These are phyloP conservation scores for Cylindrotheca closterium DNA, from an alignment of 108 stramenopile genomes.

Conservation along the genomic window DNA sequence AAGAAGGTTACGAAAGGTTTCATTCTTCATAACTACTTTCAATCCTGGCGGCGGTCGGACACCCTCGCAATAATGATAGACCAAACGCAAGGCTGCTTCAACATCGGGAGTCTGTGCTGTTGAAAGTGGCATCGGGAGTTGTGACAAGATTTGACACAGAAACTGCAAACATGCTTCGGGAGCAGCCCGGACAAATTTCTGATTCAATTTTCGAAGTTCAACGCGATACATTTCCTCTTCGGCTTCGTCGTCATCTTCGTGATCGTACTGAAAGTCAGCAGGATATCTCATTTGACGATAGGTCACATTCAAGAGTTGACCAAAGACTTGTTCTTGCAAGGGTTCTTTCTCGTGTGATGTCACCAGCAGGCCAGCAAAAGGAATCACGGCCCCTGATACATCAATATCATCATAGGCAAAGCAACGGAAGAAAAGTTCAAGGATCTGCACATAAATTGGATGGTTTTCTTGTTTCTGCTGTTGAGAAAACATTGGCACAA, in stretches of 20 bases:
- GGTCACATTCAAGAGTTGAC: constrained; percentile 46
- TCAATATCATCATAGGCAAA: constrained; percentile 78
- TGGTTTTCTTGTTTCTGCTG: background rate
- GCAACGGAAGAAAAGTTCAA: constrained; percentile 61
- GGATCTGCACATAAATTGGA: constrained; percentile 25
- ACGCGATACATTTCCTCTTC: constrained; percentile 71
- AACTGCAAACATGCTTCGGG: constrained; percentile 59
- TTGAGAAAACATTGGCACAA: constrained; percentile 21
- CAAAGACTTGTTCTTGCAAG: constrained; percentile 13
- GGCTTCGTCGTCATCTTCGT: constrained; percentile 71
- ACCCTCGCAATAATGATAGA: constrained; percentile 78
- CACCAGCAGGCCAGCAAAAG: constrained; percentile 34
- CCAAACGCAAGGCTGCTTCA: constrained; percentile 61
- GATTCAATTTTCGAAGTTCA: constrained; percentile 64
- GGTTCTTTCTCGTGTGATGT: constrained; percentile 14
- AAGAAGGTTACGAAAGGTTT: constrained; percentile 54
- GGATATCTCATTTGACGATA: constrained; percentile 74
- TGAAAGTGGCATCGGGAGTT: constrained; percentile 39
- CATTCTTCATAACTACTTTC: constrained; percentile 58
- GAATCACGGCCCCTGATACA: constrained; percentile 73
- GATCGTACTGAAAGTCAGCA: constrained; percentile 57
- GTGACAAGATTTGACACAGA: constrained; percentile 33
- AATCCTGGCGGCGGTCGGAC: constrained; percentile 70
- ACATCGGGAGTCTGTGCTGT: constrained; percentile 40
- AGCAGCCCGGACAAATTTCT: constrained; percentile 43